phyloP scores from a whole-genome alignment of 192 early-diverging fungal genomes.

The Podila epicladia region DNA sequence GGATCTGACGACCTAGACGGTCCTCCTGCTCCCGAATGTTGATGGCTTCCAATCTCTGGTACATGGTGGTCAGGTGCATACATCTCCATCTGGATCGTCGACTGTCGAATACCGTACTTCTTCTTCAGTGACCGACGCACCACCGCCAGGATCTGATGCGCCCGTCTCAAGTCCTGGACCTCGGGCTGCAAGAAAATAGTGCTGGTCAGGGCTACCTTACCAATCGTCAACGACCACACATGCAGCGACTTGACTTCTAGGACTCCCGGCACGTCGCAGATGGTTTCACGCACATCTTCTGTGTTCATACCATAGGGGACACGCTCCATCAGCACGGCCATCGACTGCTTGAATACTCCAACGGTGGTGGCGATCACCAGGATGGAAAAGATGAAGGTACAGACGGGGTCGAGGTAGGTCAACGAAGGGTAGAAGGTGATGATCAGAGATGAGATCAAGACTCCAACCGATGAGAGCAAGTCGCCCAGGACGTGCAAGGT shows the following conservation, averaged over 20 bases:
- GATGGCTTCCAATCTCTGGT: background rate
- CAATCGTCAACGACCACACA: constrained; percentile 69
- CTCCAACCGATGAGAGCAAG: constrained; percentile 82
- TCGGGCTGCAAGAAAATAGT: constrained; percentile 36
- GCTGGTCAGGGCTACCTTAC: constrained; percentile 54
- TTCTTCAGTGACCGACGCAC: constrained; percentile 53
- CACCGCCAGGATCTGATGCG: constrained; percentile 49
- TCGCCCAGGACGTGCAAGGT: constrained; percentile 85
- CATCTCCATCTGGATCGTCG: constrained; percentile 63
- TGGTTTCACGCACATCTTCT: constrained; percentile 51
- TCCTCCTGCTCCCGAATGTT: background rate
- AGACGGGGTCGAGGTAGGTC: constrained; percentile 80
- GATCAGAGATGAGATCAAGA: constrained; percentile 78
- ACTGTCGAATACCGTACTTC: constrained; percentile 60
- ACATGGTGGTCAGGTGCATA: constrained; percentile 7
- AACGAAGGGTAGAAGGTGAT: constrained; percentile 66
- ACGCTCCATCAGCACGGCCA: constrained; percentile 82
- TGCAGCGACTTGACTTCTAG: constrained; percentile 68
- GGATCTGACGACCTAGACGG: background rate
- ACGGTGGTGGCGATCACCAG: constrained; percentile 79
- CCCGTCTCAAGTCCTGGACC: constrained; percentile 30
- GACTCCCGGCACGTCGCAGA: constrained; percentile 60
- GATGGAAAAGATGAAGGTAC: constrained; percentile 84
- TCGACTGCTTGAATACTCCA: constrained; percentile 68
- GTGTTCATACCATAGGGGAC: constrained; percentile 59